These are phyloP conservation scores for Suhomyces yuchorum DNA, from an alignment of 1,139 yeast species.

Conservation along the genomic window DNA sequence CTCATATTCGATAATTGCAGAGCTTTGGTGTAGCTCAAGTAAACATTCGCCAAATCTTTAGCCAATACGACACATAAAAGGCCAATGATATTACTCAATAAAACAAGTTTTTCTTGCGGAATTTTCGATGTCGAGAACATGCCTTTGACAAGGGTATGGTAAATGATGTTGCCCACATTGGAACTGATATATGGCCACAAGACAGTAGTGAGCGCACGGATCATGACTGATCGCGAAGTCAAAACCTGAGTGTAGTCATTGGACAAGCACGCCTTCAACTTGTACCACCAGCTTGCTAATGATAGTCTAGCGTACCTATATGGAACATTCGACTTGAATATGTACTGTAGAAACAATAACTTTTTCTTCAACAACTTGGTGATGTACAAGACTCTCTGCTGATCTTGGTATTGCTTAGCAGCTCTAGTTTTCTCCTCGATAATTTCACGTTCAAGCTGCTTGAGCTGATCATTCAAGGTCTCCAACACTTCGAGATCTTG, in stretches of 20 bases:
- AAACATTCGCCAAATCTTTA: conserved; percentile 42
- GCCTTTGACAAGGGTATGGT: conserved; percentile 15
- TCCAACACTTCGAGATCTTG: conserved; percentile 32
- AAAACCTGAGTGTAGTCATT: conserved; percentile 39
- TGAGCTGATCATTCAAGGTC: conserved; percentile 16
- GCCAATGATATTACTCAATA: conserved; percentile 49
- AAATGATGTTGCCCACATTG: conserved; percentile 33
- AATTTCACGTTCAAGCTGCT: conserved; percentile 6
- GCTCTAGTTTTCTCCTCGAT: background rate
- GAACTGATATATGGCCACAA: conserved; percentile 46
- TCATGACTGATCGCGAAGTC: conserved; percentile 27
- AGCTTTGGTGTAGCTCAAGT: conserved; percentile 31
- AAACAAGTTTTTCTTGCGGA: conserved; percentile 42
- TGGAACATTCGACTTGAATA: conserved; percentile 9
- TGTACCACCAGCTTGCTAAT: conserved; percentile 20
- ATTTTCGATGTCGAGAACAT: conserved; percentile 13
- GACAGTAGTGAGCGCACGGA: conserved; percentile 36
- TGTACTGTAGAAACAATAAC: conserved; percentile 3
- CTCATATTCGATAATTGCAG: conserved; percentile 20
- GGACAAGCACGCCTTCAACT: conserved; percentile 36
- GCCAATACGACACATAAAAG: conserved; percentile 38
- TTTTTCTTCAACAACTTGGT: conserved; percentile 1
- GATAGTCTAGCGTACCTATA: conserved; percentile 10
- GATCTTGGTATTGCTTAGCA: background rate
- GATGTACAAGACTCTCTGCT: background rate